Conservation (phyloP, 2,329 filamentous ascomycete species). For the Penicillium sp. region DNA sequence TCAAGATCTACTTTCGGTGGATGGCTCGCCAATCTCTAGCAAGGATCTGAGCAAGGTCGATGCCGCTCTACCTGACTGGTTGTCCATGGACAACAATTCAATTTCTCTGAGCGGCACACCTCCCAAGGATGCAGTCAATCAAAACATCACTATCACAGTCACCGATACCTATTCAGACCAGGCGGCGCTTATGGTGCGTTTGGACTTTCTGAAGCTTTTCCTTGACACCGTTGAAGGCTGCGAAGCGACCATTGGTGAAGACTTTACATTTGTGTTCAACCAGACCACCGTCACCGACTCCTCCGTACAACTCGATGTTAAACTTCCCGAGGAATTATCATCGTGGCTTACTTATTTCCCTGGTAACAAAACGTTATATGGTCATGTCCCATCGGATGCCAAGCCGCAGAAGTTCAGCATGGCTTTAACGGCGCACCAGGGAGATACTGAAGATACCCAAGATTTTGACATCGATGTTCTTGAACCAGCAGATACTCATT, state of each 20-base stretch:
- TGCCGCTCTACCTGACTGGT: slow-evolving; percentile 65
- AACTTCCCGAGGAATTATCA: slow-evolving; percentile 42
- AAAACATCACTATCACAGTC: slow-evolving; percentile 63
- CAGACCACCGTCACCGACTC: slow-evolving; percentile 41
- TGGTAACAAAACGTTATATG: slow-evolving; percentile 46
- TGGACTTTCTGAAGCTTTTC: slow-evolving; percentile 49
- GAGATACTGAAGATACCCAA: slow-evolving; percentile 41
- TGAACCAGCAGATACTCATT: slow-evolving; percentile 19
- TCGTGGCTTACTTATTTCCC: slow-evolving; percentile 54
- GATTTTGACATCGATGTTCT: slow-evolving; percentile 44
- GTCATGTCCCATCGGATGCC: slow-evolving; percentile 47
- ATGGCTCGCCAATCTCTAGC: slow-evolving; percentile 53
- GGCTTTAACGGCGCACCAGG: slow-evolving; percentile 46
- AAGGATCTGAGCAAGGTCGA: slow-evolving; percentile 55
- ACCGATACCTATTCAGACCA: slow-evolving; percentile 60
- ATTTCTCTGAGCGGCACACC: slow-evolving; percentile 66
- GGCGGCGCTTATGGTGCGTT: slow-evolving; percentile 57
- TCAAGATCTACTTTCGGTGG: slow-evolving; percentile 54
- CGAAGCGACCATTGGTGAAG: slow-evolving; percentile 50
- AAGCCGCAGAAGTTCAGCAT: slow-evolving; percentile 41
- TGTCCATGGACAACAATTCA: slow-evolving; percentile 62
- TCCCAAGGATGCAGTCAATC: slow-evolving; percentile 56
- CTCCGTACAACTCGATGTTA: slow-evolving; percentile 45
- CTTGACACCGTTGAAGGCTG: slow-evolving; percentile 44
- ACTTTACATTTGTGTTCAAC: slow-evolving; percentile 51